Evolutionary conservation across 1,284 basidiomycete species (phyloP).

Genomic region (Rugosomyces carneus): DNA sequence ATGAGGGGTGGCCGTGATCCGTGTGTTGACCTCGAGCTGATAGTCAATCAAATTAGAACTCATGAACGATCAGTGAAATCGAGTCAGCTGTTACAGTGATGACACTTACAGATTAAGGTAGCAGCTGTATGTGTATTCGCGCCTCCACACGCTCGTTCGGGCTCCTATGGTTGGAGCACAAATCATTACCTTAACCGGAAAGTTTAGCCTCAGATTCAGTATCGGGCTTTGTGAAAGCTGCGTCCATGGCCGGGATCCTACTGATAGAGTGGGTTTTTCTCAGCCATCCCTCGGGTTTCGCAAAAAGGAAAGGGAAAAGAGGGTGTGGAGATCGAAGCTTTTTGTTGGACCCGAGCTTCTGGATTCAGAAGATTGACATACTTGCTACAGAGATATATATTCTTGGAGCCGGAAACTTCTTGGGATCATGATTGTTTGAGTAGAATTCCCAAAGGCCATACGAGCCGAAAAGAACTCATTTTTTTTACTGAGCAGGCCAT

Average conservation of each 20-base stretch:
- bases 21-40: background rate
- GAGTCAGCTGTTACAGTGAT: background rate
- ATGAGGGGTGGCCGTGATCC: background rate
- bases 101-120: background rate
- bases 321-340: background rate
- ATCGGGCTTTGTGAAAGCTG: background rate
- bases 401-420: conserved; percentile 5
- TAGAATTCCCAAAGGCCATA: background rate
- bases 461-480: conserved; percentile 1
- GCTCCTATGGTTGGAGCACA: background rate
- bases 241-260: background rate
- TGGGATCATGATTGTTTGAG: conserved; percentile 7
- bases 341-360: background rate
- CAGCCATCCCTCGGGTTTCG: background rate
- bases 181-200: background rate
- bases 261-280: background rate
- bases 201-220: background rate
- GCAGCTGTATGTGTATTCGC: background rate
- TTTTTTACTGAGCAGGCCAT: no score
- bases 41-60: background rate
- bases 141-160: background rate
- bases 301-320: background rate
- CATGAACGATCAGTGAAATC: background rate
- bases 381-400: background rate
- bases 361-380: background rate